phyloP scores from a whole-genome alignment of 768 basidiomycete species.

The Bullera alba region DNA sequence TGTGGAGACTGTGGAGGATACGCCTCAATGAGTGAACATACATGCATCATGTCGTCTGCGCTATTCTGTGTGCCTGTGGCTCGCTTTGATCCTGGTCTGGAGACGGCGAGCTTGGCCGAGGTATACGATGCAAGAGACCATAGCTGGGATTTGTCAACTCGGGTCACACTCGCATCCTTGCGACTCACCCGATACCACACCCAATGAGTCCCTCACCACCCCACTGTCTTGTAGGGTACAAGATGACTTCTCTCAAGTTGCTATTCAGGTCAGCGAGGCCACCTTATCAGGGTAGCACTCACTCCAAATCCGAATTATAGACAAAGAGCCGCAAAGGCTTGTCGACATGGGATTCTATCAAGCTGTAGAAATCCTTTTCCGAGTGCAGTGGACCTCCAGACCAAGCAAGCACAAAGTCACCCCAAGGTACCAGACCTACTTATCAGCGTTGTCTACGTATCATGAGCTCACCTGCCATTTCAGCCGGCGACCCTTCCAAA shows the following conservation, averaged over 20 bases:
- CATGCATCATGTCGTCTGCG: not conserved
- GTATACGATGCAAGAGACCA: slow-evolving; percentile 88
- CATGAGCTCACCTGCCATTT: slow-evolving; percentile 13
- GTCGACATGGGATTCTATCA: slow-evolving; percentile 89
- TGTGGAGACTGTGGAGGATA: slow-evolving; percentile 44
- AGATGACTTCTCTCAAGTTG: slow-evolving; percentile 81
- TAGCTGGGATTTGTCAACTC: slow-evolving; percentile 53
- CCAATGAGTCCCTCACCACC: slow-evolving; percentile 92
- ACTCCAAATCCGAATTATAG: slow-evolving; percentile 96
- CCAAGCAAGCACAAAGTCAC: slow-evolving; percentile 77
- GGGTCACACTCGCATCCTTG: not conserved
- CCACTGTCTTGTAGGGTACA: slow-evolving; percentile 95
- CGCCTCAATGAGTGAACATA: not conserved
- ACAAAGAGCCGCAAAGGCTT: slow-evolving; percentile 91
- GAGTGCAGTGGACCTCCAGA: slow-evolving; percentile 83
- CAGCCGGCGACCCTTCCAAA: slow-evolving; percentile 84
- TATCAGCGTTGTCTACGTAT: not conserved
- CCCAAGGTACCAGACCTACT: slow-evolving; percentile 82
- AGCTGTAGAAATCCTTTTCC: slow-evolving; percentile 92
- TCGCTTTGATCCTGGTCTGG: slow-evolving; percentile 2
- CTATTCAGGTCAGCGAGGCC: slow-evolving; percentile 48
- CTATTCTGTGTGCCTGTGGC: not conserved
- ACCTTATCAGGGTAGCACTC: slow-evolving; percentile 39
- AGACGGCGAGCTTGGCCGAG: slow-evolving; percentile 52
- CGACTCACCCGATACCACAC: slow-evolving; percentile 82